Percentiles rank a stretch among this genome's conserved stretches.
Evolutionary conservation across 2,329 filamentous ascomycete species (phyloP).

Genomic region (Chaetomiaceae sp.): DNA sequence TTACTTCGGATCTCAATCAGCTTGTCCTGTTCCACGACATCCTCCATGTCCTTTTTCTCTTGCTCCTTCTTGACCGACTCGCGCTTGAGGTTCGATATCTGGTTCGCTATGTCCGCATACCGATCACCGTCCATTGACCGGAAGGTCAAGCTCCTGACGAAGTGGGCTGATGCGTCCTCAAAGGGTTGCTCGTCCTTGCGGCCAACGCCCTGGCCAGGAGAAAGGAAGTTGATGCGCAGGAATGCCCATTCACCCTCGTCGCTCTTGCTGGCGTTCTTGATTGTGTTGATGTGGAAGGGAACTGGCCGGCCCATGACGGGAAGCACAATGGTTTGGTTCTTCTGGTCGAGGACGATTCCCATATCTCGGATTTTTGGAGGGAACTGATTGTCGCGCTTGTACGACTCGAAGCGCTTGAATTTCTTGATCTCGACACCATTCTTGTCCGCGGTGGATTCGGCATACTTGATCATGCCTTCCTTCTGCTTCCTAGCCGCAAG

Average conservation of each 20-base stretch:
- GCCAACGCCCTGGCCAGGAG: conserved; percentile 93
- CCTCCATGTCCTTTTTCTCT: conserved; percentile 99
- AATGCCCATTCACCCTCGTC: conserved; percentile 94
- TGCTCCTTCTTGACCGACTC: conserved; percentile 88
- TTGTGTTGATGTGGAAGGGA: conserved; percentile 94
- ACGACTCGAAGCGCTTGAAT: conserved; percentile 98
- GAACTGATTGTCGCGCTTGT: conserved; percentile 95
- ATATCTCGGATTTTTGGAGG: conserved; percentile 78
- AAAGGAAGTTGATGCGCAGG: conserved; percentile 93
- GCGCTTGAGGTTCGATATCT: conserved; percentile 95
- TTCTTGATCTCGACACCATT: conserved; percentile 95
- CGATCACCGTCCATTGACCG: conserved; percentile 83
- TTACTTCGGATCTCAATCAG: conserved; percentile 87
- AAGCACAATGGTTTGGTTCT: conserved; percentile 84
- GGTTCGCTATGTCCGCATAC: conserved; percentile 84
- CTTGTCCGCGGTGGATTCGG: conserved; percentile 76
- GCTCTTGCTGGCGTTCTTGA: conserved; percentile 98
- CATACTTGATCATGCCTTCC: conserved; percentile 79
- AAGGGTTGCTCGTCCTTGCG: conserved; percentile 97
- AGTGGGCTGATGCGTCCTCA: conserved; percentile 92
- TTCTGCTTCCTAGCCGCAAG: conserved; percentile 81
- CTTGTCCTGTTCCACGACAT: conserved; percentile 98
- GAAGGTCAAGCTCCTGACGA: conserved; percentile 92
- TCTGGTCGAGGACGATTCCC: conserved; percentile 83
- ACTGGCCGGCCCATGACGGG: conserved; percentile 97